Conservation (phyloP, 805 yeast genomes). For the Maudiozyma bulderi region DNA sequence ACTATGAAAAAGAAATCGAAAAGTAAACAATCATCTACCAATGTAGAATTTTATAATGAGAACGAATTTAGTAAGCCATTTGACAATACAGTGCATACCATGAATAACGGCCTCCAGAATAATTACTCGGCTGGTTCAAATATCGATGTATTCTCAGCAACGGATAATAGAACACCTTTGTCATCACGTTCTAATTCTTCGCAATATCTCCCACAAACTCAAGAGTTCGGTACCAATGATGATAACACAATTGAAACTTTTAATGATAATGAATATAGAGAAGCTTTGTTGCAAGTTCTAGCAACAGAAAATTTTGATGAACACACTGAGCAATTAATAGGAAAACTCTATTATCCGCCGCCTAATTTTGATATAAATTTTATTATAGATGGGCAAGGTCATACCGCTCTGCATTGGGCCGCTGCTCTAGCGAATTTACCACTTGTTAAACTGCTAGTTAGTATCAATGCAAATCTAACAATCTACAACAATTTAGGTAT, state of each 20-base stretch:
- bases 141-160: slow-evolving; percentile 17
- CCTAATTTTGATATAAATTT: slow-evolving; percentile 53
- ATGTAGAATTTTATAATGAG: background rate
- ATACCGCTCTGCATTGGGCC: slow-evolving; percentile 80
- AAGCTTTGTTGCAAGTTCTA: slow-evolving; percentile 23
- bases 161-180: slow-evolving; percentile 19
- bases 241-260: background rate
- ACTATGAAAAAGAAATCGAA: background rate
- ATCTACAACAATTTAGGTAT: slow-evolving; percentile 47
- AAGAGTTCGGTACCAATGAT: background rate
- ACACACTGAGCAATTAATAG: slow-evolving; percentile 22
- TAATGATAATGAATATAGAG: slow-evolving; percentile 21
- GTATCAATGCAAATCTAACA: slow-evolving; percentile 52
- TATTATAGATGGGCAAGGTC: slow-evolving; percentile 71
- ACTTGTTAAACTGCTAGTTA: slow-evolving; percentile 44
- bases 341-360: slow-evolving; percentile 46
- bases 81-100: background rate
- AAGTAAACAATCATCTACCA: background rate
- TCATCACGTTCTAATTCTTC: slow-evolving; percentile 15
- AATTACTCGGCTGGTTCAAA: slow-evolving; percentile 12
- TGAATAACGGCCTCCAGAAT: background rate
- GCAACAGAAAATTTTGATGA: slow-evolving; percentile 26
- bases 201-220: background rate
- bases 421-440: slow-evolving; percentile 64
- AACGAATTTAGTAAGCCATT: background rate